Percentiles rank a stretch among this genome's conserved stretches.
Conservation (phyloP, 2,329 filamentous ascomycete genomes). For the Stenocarpella maydis region DNA sequence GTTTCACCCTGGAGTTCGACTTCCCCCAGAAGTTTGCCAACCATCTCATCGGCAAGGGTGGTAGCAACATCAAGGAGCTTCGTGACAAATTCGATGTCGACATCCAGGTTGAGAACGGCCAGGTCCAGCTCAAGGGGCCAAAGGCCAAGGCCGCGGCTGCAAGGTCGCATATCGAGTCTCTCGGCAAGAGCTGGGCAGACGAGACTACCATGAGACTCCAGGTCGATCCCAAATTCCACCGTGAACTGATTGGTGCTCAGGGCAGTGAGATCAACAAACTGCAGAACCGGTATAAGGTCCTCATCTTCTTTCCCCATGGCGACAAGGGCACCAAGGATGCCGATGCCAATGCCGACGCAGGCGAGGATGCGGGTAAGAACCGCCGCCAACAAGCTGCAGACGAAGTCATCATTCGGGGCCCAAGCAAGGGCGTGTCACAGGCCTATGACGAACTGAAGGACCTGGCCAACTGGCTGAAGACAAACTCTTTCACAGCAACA, state of each 20-base stretch:
- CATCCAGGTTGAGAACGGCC: constrained; percentile 91
- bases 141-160: constrained; percentile 92
- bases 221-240: constrained; percentile 92
- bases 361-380: constrained; percentile 71
- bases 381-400: constrained; percentile 80
- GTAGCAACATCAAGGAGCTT: constrained; percentile 71
- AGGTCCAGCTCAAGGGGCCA: constrained; percentile 94
- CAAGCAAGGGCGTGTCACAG: constrained; percentile 90
- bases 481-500: constrained; percentile 82
- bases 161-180: constrained; percentile 79
- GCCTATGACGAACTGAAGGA: constrained; percentile 91
- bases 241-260: constrained; percentile 89
- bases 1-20: constrained; percentile 85
- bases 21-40: constrained; percentile 96
- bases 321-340: constrained; percentile 74
- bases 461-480: constrained; percentile 86
- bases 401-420: constrained; percentile 90
- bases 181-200: constrained; percentile 87
- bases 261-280: constrained; percentile 90
- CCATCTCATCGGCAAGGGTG: constrained; percentile 76
- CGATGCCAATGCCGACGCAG: constrained; percentile 72
- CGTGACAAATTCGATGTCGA: constrained; percentile 74
- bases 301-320: constrained; percentile 88
- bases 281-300: constrained; percentile 90
- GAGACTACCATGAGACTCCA: constrained; percentile 88